Base-by-base conservation (phyloP, 805 yeast genomes). In the Teunomyces tritomae region DNA sequence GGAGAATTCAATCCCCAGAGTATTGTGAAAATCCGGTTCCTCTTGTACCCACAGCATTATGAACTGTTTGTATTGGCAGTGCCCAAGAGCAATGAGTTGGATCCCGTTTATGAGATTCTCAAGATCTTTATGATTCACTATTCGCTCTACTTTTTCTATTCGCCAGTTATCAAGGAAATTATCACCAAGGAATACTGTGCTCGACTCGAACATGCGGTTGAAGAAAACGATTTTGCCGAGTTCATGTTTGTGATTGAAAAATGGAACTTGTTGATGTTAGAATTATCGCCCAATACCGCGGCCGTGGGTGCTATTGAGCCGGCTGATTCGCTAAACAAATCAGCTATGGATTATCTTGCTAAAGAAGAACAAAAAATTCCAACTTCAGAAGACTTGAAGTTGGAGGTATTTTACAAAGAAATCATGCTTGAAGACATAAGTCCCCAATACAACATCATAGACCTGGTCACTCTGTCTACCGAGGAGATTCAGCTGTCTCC, bases 31-130 rank as follows among this genome's bases (percentile, higher is more conserved):
- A 49, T 73, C 0, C 53, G 77, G 35, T 66, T 65, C 50, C 55
- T 73, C 9, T 54, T 62, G 30, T 56, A 68, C 47, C 81, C 83
- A 1, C 65, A 70, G 36, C 77, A 80, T 50, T 62, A 61, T 28
- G 88, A 83, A 54, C 67, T 69, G 35, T 83, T 77, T 51, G 50
- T 73, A 7, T 62, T 83, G 32, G 76, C 77, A 3, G 63, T 67
- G 11, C 80, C 85, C 5, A 80, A 78, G 50, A 74, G 75, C 50
- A 79, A 80, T 46, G 83, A 78, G 49, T 70, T 82, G 35, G 83
- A 84, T 57, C 88, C 90, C 4, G 67, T 83, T 40, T 77, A 71
- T 43, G 92, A 86, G 55, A 73, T 85, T 44, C 52, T 39, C 49
- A 60, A 66, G 49, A 53, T 72, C 4, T 67, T 73, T 47, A 71